A percentile compares a stretch with the other conserved stretches of the same genome.
These are phyloP conservation scores for Aspergillus sp. DNA, from an alignment of 2,329 filamentous ascomycete species.

Conservation along the genomic window DNA sequence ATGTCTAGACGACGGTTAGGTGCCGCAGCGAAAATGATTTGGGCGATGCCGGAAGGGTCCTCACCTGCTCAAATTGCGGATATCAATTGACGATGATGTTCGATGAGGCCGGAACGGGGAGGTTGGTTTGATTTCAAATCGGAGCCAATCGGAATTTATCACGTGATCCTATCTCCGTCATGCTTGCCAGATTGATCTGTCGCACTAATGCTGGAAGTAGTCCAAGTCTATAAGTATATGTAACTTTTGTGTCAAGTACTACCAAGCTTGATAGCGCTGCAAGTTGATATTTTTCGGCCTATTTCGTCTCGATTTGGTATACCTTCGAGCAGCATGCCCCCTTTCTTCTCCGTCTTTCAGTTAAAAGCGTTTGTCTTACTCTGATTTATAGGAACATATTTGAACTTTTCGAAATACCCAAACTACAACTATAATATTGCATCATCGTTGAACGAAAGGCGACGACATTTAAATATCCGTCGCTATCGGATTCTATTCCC, in stretches of 20 bases:
- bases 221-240: too few relatives aligned
- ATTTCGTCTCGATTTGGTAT: not conserved
- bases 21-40: not conserved
- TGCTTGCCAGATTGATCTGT: not conserved
- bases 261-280: not conserved
- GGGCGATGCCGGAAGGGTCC: not conserved
- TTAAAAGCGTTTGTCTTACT: not conserved
- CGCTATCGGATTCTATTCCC: not conserved
- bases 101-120: not conserved
- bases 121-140: not conserved
- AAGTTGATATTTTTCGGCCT: not conserved
- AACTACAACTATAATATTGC: not conserved
- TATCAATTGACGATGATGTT: not conserved
- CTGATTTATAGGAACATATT: not conserved
- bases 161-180: not conserved
- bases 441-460: not conserved
- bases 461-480: not conserved
- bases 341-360: not conserved
- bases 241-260: not conserved
- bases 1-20: slow-evolving; percentile 26
- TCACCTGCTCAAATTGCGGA: slow-evolving; percentile 7
- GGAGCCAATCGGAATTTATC: not conserved
- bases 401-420: not conserved
- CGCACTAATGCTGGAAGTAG: not conserved
- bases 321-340: not conserved